A percentile compares a stretch with the other conserved stretches of the same genome.
Evolutionary conservation across 2,329 filamentous ascomycete species (phyloP).

Genomic region (Cylindrodendrum hubeiense): DNA sequence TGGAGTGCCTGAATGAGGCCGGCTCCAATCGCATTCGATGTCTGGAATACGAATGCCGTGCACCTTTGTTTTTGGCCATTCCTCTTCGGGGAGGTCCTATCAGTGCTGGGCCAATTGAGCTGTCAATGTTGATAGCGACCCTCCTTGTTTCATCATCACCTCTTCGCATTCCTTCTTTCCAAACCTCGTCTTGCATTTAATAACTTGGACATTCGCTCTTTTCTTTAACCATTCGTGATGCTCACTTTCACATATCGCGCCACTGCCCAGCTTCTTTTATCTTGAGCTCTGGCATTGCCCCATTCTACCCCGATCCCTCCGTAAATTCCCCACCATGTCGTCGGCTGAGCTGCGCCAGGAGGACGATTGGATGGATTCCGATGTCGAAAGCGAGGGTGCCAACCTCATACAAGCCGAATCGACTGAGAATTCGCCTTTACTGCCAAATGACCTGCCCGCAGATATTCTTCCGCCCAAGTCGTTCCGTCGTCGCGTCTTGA

Average conservation of each 20-base stretch:
- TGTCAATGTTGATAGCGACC: neutral
- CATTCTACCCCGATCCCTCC: neutral
- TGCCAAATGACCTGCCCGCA: slow-evolving; percentile 34
- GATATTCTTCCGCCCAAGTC: slow-evolving; percentile 39
- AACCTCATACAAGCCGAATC: neutral
- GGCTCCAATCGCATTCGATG: slow-evolving; percentile 2
- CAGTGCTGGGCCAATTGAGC: too few species aligned
- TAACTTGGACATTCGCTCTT: neutral
- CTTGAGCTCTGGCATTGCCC: neutral
- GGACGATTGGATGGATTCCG: slow-evolving; percentile 8
- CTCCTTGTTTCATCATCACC: slow-evolving; percentile 10
- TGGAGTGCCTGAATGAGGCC: neutral
- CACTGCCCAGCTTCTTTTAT: neutral
- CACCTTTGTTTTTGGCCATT: neutral
- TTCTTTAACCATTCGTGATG: neutral
- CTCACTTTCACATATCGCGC: too few species aligned
- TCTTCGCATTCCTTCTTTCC: neutral
- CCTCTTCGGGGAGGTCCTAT: slow-evolving; percentile 23
- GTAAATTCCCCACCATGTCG: slow-evolving; percentile 4
- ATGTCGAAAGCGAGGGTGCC: slow-evolving; percentile 26
- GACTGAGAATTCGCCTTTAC: slow-evolving; percentile 36
- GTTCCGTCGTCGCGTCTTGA: slow-evolving; percentile 46
- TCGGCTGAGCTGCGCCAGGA: neutral
- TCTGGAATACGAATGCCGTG: neutral
- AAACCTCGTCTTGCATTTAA: neutral